These are phyloP conservation scores for Tuber brumale DNA, from an alignment of 495 filamentous ascomycete genomes.

Conservation along the genomic window DNA sequence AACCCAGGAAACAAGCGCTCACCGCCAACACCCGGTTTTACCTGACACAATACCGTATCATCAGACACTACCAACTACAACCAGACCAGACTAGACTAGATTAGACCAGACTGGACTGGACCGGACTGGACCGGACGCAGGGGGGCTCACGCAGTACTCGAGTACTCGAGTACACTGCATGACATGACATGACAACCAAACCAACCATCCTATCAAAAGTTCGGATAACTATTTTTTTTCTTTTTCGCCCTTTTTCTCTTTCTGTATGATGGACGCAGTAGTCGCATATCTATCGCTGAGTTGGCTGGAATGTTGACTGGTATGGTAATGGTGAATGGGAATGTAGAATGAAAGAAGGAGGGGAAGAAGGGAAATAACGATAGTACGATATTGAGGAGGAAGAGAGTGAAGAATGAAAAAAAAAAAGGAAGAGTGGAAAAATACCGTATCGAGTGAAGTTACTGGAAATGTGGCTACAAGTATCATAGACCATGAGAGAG, in stretches of 20 bases:
- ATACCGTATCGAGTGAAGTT: background rate
- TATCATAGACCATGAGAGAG: background rate
- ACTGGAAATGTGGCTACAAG: background rate
- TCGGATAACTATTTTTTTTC: background rate
- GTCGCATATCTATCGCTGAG: background rate
- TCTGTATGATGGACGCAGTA: background rate
- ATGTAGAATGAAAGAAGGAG: background rate
- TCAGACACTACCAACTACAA: background rate
- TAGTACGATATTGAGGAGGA: background rate
- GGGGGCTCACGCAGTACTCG: background rate
- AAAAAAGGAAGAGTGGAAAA: background rate
- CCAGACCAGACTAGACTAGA: background rate
- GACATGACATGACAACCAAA: slow-evolving; percentile 1
- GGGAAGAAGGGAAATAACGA: background rate
- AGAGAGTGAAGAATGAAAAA: background rate
- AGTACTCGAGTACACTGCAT: background rate
- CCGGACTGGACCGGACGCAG: background rate
- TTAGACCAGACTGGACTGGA: background rate
- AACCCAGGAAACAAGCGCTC: background rate
- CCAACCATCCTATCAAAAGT: background rate
- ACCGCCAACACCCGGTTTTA: background rate
- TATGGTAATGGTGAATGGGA: background rate
- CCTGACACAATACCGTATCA: background rate
- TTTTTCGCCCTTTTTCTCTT: background rate
- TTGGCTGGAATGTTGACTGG: background rate